Percentiles rank a stretch among this genome's conserved stretches.
These are phyloP conservation scores for Mallotus repandus DNA, from an alignment of 441 rosid species.

Conservation along the genomic window DNA sequence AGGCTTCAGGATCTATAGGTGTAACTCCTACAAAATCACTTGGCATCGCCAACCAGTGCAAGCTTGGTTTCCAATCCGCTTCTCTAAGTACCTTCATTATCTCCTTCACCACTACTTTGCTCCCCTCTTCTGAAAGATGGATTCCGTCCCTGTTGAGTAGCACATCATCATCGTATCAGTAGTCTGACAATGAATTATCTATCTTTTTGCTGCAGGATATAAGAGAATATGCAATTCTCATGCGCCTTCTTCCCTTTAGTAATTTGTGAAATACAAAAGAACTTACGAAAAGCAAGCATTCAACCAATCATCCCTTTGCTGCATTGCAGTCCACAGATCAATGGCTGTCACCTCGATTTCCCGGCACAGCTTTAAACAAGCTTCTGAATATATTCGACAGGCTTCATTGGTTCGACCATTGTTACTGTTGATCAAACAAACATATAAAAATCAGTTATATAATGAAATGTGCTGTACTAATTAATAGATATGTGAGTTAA, in stretches of 20 bases:
- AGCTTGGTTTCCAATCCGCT: conserved; percentile 68
- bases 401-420: conserved; percentile 47
- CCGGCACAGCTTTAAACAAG: conserved; percentile 50
- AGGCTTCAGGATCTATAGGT: conserved; percentile 14
- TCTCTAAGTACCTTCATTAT: conserved; percentile 46
- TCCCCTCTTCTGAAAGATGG: conserved; percentile 57
- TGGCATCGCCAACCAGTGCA: conserved; percentile 49
- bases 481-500: no score
- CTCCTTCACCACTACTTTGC: conserved; percentile 55
- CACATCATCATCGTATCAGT: not conserved
- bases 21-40: conserved; percentile 44
- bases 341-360: conserved; percentile 49
- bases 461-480: not conserved
- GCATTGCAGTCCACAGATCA: conserved; percentile 64
- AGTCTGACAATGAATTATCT: no score
- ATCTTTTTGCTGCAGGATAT: no score
- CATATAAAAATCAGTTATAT: no score
- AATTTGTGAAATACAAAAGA: not conserved
- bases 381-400: conserved; percentile 56
- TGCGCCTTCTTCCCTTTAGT: no score
- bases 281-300: conserved; percentile 61
- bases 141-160: conserved; percentile 53
- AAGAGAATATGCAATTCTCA: no score
- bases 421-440: not conserved
- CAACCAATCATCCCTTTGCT: conserved; percentile 55